Evolutionary conservation across 805 yeast genomes (phyloP).

Genomic region (Starmerella cellae): DNA sequence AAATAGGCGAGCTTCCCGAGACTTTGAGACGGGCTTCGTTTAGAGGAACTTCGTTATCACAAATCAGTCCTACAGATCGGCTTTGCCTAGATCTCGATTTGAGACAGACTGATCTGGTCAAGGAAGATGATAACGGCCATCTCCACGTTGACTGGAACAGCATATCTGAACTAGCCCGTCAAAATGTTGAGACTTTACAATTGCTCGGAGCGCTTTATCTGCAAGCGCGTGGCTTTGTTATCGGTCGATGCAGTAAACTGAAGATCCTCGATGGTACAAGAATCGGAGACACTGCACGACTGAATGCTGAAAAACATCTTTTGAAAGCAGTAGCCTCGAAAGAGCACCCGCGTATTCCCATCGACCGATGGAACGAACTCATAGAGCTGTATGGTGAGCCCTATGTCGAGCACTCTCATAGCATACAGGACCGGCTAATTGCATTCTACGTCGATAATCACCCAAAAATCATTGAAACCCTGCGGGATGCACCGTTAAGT

Average conservation of each 20-base stretch:
- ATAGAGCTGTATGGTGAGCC: conserved; percentile 28
- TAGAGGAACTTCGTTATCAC: background rate
- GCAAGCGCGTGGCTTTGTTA: conserved; percentile 26
- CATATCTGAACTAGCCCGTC: conserved; percentile 28
- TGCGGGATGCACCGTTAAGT: conserved; percentile 27
- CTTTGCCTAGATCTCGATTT: conserved; percentile 1
- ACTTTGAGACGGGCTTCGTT: background rate
- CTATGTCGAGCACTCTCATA: conserved; percentile 1
- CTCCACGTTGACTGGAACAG: conserved; percentile 4
- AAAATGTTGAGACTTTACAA: conserved; percentile 28
- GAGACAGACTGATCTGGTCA: background rate
- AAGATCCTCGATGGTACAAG: conserved; percentile 44
- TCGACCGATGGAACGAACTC: conserved; percentile 34
- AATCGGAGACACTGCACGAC: conserved; percentile 36
- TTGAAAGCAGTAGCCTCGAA: conserved; percentile 36
- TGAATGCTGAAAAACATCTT: conserved; percentile 57
- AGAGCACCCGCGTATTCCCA: conserved; percentile 14
- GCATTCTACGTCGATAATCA: conserved; percentile 13
- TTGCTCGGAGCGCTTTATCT: conserved; percentile 34
- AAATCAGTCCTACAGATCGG: background rate
- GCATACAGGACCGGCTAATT: conserved; percentile 17
- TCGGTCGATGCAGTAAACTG: conserved; percentile 36
- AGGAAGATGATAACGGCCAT: background rate
- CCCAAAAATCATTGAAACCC: conserved; percentile 16
- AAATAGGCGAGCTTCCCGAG: background rate